Evolutionary conservation across 2,329 filamentous ascomycete species (phyloP), one percentile per base, ranked within the genome.

Genomic region (Apiospora aurea): DNA sequence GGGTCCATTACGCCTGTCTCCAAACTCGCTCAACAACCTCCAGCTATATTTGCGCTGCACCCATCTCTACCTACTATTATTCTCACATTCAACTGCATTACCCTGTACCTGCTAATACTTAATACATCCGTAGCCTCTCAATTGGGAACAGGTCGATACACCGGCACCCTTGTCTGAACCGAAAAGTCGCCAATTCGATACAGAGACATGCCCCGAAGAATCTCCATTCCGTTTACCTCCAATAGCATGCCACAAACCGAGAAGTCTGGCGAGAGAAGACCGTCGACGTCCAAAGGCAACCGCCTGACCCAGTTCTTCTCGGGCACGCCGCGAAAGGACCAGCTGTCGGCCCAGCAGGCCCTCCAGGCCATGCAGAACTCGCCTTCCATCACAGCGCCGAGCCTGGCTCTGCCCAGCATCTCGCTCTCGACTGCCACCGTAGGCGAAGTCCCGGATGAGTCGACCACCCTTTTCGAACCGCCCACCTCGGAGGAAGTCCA

Each of bases 391-490:
- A 91, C 90, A 75, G 89, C 90, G 72, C 88, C 94, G 57, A 92
- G 93, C 72, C 85, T 95, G 75, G 93, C 94, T 67, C 86, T 98
- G 78, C 96, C 96, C 51, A 96, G 93, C 70, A 98, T 98, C 79
- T 97, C 94, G 57, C 88, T 98, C 72, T 97, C 96, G 16, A 95
- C 94, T 57, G 94, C 94, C 69, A 93, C 91, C 43, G 92, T 90
- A 74, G 93, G 94, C 77, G 88, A 96, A 87, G 83, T 82, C 80
- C 92, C 90, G 81, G 93, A 97, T 77, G 89, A 93, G 77, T 87
- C 92, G 68, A 87, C 92, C 18, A 97, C 70, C 11, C 90, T 98
- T 69, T 98, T 97, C 83, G 91, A 96, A 79, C 95, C 96, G 43
- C 93, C 94, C 72, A 93, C 94, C 10, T 92, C 91, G n/a, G 93